These are phyloP conservation scores for Petasospora fabianii DNA, from an alignment of 1,139 yeast species.

Conservation along the genomic window DNA sequence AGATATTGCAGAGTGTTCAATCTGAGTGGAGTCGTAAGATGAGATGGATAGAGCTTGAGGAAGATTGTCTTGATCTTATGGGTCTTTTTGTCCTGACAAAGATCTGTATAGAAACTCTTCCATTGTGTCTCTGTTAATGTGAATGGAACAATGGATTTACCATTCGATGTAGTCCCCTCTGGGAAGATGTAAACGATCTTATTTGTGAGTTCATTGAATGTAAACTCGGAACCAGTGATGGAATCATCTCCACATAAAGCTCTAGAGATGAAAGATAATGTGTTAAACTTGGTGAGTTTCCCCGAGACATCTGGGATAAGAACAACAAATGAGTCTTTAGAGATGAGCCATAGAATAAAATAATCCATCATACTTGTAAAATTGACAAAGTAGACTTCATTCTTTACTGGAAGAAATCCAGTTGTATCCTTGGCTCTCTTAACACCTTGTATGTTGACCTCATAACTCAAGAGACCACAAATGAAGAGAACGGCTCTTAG, in stretches of 20 bases:
- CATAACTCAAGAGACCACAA: slow-evolving; percentile 15
- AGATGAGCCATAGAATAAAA: slow-evolving; percentile 33
- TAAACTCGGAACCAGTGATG: neutral
- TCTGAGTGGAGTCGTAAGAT: slow-evolving; percentile 30
- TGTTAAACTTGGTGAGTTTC: slow-evolving; percentile 34
- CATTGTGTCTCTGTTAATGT: slow-evolving; percentile 24
- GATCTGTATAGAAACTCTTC: slow-evolving; percentile 21
- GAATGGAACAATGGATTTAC: slow-evolving; percentile 54
- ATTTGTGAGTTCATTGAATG: slow-evolving; percentile 23
- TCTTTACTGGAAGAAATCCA: slow-evolving; percentile 37
- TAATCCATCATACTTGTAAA: slow-evolving; percentile 56
- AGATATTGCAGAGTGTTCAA: slow-evolving; percentile 18
- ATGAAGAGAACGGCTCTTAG: slow-evolving; percentile 5
- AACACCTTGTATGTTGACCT: slow-evolving; percentile 19
- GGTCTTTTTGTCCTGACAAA: slow-evolving; percentile 13
- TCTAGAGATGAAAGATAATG: slow-evolving; percentile 35
- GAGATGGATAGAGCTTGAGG: slow-evolving; percentile 39
- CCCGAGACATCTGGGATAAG: slow-evolving; percentile 44
- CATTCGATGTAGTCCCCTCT: slow-evolving; percentile 72
- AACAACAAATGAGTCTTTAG: slow-evolving; percentile 36
- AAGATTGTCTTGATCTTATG: slow-evolving; percentile 42
- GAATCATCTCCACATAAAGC: slow-evolving; percentile 29
- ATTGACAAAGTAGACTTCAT: slow-evolving; percentile 49
- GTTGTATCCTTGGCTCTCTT: slow-evolving; percentile 23
- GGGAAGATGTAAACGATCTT: slow-evolving; percentile 48